Evolutionary conservation across 1,284 basidiomycete species (phyloP).

Genomic region (Ceratobasidium sp.): DNA sequence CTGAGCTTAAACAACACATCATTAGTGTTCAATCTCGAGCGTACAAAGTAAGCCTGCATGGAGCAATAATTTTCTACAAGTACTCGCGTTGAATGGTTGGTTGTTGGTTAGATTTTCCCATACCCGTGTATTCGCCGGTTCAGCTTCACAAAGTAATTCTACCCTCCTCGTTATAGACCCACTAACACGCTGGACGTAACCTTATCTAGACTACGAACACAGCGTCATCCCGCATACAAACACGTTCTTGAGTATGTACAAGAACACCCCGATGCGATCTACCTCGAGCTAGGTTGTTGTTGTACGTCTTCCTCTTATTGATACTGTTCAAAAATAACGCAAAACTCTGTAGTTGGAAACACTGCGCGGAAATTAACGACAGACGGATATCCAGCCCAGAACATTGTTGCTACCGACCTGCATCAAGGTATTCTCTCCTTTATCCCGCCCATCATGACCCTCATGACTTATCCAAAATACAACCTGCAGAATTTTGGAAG

Average conservation of each 20-base stretch:
- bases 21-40: conserved; percentile 62
- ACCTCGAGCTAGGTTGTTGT: conserved; percentile 66
- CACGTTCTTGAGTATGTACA: conserved; percentile 60
- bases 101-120: conserved; percentile 56
- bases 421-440: conserved; percentile 52
- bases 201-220: conserved; percentile 34
- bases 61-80: conserved; percentile 24
- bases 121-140: conserved; percentile 63
- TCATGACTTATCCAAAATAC: background rate
- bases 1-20: conserved; percentile 63
- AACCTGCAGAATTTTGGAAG: conserved; percentile 55
- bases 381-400: conserved; percentile 59
- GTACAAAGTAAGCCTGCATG: conserved; percentile 58
- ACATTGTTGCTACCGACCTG: conserved; percentile 59
- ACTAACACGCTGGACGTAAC: background rate
- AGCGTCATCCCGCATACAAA: conserved; percentile 61
- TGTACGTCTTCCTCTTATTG: conserved; percentile 58
- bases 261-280: conserved; percentile 61
- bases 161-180: conserved; percentile 34
- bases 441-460: conserved; percentile 42
- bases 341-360: conserved; percentile 60
- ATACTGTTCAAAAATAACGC: conserved; percentile 7
- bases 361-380: conserved; percentile 61
- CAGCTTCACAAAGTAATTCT: conserved; percentile 60
- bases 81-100: background rate